Evolutionary conservation across 192 early-diverging fungal genomes (phyloP), one percentile per base, ranked within the genome.

Genomic region (Paraglomus occultum): DNA sequence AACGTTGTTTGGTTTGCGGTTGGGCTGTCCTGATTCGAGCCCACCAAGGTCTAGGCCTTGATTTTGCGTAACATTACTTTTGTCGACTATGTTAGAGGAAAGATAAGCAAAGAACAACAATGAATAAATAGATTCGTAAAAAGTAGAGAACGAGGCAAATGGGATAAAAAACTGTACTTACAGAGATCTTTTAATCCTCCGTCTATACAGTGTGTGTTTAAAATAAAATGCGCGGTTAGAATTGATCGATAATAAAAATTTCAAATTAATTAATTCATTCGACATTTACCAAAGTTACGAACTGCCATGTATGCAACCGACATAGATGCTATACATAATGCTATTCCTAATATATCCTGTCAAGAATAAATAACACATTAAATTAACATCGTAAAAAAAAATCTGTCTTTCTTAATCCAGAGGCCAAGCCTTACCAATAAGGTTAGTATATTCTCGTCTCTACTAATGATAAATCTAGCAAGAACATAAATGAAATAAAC

Each of bases 321-420:
- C 49, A 66, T 22, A 40, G 64, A 51, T 17, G 42, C n/a, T 39
- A 66, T 17, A 8, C n/a, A 42, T 18, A 66, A 8, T 50, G 40
- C 15, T 10, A 66, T 66, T 51, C 64, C 64, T 10, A 66, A 43
- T 11, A 66, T 51, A 38, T 66, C 64, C 64, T 66, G n/a, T 9
- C 18, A 8, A 14, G 9, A 31, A 6, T 8, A 4, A 40, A n/a
- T 22, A 31, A 65, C 40, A 5, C n/a, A 64, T 12, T 22, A 64
- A 14, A 23, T 48, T 18, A 11, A 11, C 14, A 51, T 44, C 17
- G 15, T 65, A 18, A 23, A 51, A 18, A 14, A 39, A 7, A 17
- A 8, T 18, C 31, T 15, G 4, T 31, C n/a, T 15, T 63, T 0
- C 15, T 20, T 31, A 12, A 51, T 51, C 12, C 38, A 17, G 50